Conservation (phyloP, 83 land plant species). For the Larix sibirica region DNA sequence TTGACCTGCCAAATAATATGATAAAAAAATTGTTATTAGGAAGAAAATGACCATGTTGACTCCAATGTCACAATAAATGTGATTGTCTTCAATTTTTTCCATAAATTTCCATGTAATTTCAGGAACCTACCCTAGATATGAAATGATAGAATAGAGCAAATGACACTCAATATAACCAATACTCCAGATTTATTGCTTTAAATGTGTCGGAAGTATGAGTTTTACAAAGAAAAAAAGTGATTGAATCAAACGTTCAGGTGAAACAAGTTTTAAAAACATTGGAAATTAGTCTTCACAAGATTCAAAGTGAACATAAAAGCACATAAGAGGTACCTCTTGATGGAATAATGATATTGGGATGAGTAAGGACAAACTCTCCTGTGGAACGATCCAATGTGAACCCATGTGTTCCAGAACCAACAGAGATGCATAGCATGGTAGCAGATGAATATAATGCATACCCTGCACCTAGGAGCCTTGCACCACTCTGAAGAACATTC, state of each 20-base stretch:
- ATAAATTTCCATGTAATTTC: not conserved
- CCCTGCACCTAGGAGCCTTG: constrained; percentile 76
- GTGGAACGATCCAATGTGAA: constrained; percentile 85
- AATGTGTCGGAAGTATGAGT: not conserved
- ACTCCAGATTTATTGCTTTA: not conserved
- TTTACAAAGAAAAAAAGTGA: not conserved
- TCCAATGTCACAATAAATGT: not conserved
- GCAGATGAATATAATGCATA: constrained; percentile 97
- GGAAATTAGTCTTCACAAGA: no score
- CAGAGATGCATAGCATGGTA: constrained; percentile 78
- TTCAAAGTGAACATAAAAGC: not conserved
- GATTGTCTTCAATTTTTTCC: not conserved
- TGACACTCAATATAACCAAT: not conserved
- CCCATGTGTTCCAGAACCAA: constrained; percentile 89
- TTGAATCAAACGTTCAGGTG: not conserved
- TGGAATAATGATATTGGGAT: constrained; percentile 79
- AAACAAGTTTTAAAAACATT: no score
- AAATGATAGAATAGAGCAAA: not conserved
- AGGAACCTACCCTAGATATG: not conserved
- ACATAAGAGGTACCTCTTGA: constrained; percentile 61
- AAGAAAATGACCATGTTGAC: no score
- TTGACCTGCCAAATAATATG: constrained; percentile 58
- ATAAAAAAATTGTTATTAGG: not conserved
- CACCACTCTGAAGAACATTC: constrained; percentile 92
- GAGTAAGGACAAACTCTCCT: constrained; percentile 92